These are phyloP conservation scores for Hanseniaspora nectarophila DNA, from an alignment of 805 yeast genomes.

Conservation along the genomic window DNA sequence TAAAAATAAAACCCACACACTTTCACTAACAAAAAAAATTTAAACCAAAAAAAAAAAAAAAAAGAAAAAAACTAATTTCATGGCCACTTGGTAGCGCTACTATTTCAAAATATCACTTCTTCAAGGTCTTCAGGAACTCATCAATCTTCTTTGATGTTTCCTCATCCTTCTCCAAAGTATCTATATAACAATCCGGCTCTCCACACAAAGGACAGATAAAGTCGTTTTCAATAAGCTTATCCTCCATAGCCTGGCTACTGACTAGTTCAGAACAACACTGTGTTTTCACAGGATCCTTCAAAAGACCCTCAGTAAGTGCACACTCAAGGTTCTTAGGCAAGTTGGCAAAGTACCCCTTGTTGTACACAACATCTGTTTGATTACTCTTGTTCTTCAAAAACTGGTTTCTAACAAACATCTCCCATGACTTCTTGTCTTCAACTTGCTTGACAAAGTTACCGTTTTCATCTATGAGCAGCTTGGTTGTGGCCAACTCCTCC, in stretches of 20 bases:
- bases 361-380: constrained; percentile 35
- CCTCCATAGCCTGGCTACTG: constrained; percentile 54
- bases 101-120: constrained; percentile 16
- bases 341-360: constrained; percentile 34
- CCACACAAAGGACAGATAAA: constrained; percentile 85
- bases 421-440: constrained; percentile 89
- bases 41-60: no score
- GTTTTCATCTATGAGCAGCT: constrained; percentile 78
- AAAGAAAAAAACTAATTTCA: no score
- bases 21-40: no score
- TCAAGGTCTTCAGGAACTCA: constrained; percentile 35
- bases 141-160: constrained; percentile 47
- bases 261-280: constrained; percentile 53
- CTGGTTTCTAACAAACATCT: constrained; percentile 60
- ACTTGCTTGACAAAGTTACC: constrained; percentile 94
- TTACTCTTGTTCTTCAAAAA: constrained; percentile 24
- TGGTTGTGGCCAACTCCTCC: constrained; percentile 44
- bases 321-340: constrained; percentile 53
- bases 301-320: constrained; percentile 54
- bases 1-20: no score
- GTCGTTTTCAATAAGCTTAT: constrained; percentile 61
- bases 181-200: constrained; percentile 60
- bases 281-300: constrained; percentile 63
- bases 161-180: constrained; percentile 50
- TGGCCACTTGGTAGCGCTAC: neutral